phyloP scores from a whole-genome alignment of 2,329 filamentous ascomycete species.

The Fusarium nelsonii region DNA sequence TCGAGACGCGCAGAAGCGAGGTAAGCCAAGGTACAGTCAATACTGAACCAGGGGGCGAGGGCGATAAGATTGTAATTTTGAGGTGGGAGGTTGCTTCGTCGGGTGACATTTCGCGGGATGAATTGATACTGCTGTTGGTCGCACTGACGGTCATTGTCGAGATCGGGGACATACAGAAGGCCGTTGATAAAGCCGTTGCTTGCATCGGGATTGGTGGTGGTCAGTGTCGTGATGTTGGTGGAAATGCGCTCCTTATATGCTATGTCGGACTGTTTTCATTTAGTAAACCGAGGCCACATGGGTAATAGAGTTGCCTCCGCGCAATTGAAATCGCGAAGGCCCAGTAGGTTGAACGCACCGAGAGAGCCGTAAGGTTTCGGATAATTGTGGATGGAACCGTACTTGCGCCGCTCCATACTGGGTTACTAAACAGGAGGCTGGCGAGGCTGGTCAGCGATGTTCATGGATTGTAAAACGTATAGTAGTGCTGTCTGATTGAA shows the following conservation, averaged over 20 bases:
- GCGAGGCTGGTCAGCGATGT: slow-evolving; percentile 34
- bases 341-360: slow-evolving; percentile 57
- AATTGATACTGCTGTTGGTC: slow-evolving; percentile 71
- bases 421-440: slow-evolving; percentile 72
- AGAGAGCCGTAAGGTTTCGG: slow-evolving; percentile 67
- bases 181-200: slow-evolving; percentile 76
- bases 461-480: not conserved
- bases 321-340: not conserved
- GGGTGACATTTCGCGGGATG: slow-evolving; percentile 81
- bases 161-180: slow-evolving; percentile 85
- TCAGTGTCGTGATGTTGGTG: slow-evolving; percentile 80
- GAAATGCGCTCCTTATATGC: slow-evolving; percentile 65
- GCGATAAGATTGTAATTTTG: slow-evolving; percentile 81
- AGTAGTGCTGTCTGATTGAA: slow-evolving; percentile 1
- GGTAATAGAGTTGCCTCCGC: slow-evolving; percentile 1
- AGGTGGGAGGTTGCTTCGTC: slow-evolving; percentile 74
- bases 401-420: slow-evolving; percentile 63
- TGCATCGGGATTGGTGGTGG: slow-evolving; percentile 72
- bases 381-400: slow-evolving; percentile 67
- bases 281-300: slow-evolving; percentile 33
- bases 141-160: slow-evolving; percentile 71
- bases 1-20: slow-evolving; percentile 71
- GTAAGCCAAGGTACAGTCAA: slow-evolving; percentile 79
- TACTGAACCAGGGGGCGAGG: slow-evolving; percentile 86
- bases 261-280: slow-evolving; percentile 57